Evolutionary conservation across 2,329 filamentous ascomycete species (phyloP).

Genomic region (Cryphonectria japonica): DNA sequence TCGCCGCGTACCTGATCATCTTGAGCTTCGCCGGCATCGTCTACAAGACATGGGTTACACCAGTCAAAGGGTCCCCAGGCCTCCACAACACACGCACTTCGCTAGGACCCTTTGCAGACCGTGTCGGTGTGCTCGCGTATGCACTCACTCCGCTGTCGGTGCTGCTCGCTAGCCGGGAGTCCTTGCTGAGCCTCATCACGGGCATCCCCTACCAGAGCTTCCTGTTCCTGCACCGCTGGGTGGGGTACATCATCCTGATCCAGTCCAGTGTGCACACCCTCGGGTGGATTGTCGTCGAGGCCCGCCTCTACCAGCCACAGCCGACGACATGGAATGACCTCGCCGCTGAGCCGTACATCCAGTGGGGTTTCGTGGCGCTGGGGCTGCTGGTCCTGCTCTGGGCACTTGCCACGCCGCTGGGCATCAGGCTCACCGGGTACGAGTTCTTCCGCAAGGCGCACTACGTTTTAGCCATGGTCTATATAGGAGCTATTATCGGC

Average conservation of each 20-base stretch:
- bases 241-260: conserved; percentile 72
- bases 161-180: conserved; percentile 70
- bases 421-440: conserved; percentile 70
- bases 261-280: conserved; percentile 73
- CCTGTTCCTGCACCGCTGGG: conserved; percentile 78
- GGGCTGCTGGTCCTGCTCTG: conserved; percentile 64
- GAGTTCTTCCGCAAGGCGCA: conserved; percentile 78
- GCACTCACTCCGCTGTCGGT: conserved; percentile 74
- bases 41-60: conserved; percentile 72
- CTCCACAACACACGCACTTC: conserved; percentile 67
- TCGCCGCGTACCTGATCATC: conserved; percentile 66
- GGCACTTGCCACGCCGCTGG: conserved; percentile 58
- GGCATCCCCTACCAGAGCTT: conserved; percentile 78
- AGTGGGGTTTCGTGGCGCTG: conserved; percentile 75
- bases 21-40: conserved; percentile 71
- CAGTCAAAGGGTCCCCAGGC: conserved; percentile 59
- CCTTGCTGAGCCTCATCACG: conserved; percentile 69
- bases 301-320: conserved; percentile 71
- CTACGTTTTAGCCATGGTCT: conserved; percentile 73
- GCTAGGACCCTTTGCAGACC: conserved; percentile 70
- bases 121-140: conserved; percentile 72
- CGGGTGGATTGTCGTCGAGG: conserved; percentile 70
- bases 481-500: conserved; percentile 75
- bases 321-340: conserved; percentile 60
- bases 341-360: conserved; percentile 68